Evolutionary conservation across 768 basidiomycete species (phyloP).

Genomic region (Mycena haematopus): DNA sequence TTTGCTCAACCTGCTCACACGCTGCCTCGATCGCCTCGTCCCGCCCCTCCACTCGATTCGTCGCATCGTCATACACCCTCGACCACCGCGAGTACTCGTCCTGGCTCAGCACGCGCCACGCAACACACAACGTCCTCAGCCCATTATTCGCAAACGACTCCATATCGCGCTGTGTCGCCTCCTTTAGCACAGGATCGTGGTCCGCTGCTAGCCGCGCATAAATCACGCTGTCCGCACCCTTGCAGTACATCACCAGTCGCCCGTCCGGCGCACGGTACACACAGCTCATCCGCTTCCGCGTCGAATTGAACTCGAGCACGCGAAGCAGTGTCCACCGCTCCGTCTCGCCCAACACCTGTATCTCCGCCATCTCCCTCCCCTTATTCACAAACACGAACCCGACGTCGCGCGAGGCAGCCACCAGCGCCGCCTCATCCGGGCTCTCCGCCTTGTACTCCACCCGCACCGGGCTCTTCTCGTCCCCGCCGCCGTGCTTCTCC

Average conservation of each 20-base stretch:
- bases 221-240: constrained; percentile 97
- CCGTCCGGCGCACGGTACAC: constrained; percentile 87
- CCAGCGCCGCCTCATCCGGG: constrained; percentile 94
- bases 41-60: constrained; percentile 73
- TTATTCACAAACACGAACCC: constrained; percentile 90
- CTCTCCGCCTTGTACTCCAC: constrained; percentile 96
- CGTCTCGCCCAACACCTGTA: constrained; percentile 89
- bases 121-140: constrained; percentile 89
- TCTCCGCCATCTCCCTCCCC: constrained; percentile 77
- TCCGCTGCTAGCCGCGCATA: constrained; percentile 82
- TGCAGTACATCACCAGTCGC: constrained; percentile 84
- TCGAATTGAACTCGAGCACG: constrained; percentile 91
- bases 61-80: constrained; percentile 82
- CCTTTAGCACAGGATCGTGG: constrained; percentile 77
- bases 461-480: constrained; percentile 51
- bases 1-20: constrained; percentile 82
- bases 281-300: constrained; percentile 95
- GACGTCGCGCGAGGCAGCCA: constrained; percentile 88
- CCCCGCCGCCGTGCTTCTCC: constrained; percentile 46
- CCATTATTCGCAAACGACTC: constrained; percentile 94
- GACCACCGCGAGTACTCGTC: constrained; percentile 88
- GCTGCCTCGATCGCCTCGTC: constrained; percentile 94
- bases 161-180: constrained; percentile 84
- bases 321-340: constrained; percentile 84
- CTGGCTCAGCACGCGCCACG: constrained; percentile 78